A percentile compares a stretch with the other conserved stretches of the same genome.
Evolutionary conservation across 208 protist species (phyloP).

Genomic region (Trypanosoma conorhini): DNA sequence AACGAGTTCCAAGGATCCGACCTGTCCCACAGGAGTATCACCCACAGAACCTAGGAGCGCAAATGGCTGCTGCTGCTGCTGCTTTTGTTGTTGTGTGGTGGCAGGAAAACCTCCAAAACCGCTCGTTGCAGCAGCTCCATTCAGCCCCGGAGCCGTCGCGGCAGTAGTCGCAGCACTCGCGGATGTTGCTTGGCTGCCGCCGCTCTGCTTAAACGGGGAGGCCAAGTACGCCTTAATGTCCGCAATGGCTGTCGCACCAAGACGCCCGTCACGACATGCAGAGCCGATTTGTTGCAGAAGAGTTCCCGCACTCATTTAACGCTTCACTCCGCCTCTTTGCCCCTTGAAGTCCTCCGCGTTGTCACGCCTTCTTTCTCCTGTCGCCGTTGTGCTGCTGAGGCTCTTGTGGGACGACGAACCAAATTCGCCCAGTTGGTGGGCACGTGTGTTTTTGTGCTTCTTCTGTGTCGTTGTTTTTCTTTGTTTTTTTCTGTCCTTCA

Average conservation of each 20-base stretch:
- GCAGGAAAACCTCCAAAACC: constrained; percentile 16
- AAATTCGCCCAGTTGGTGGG: too few species aligned
- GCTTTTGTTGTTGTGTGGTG: background rate
- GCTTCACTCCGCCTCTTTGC: background rate
- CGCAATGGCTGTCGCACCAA: constrained; percentile 32
- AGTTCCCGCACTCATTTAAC: constrained; percentile 13
- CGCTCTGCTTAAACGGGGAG: constrained; percentile 33
- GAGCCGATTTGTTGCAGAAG: constrained; percentile 22
- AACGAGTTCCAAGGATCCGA: background rate
- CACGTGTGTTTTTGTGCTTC: background rate
- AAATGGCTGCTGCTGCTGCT: constrained; percentile 22
- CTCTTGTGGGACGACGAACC: too few species aligned
- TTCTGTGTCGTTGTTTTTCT: too few species aligned
- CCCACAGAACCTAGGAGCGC: constrained; percentile 10
- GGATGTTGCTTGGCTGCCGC: constrained; percentile 14
- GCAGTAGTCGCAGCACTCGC: background rate
- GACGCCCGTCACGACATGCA: constrained; percentile 29
- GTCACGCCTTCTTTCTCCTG: background rate
- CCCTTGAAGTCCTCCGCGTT: background rate
- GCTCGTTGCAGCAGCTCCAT: background rate
- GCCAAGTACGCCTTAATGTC: constrained; percentile 53
- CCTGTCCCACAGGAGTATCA: constrained; percentile 2
- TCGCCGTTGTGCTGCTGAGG: too few species aligned
- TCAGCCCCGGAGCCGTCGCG: background rate
- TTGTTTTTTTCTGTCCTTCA: background rate